Conservation (phyloP, 257 asterid species). For the Solanum infundibuliforme region DNA sequence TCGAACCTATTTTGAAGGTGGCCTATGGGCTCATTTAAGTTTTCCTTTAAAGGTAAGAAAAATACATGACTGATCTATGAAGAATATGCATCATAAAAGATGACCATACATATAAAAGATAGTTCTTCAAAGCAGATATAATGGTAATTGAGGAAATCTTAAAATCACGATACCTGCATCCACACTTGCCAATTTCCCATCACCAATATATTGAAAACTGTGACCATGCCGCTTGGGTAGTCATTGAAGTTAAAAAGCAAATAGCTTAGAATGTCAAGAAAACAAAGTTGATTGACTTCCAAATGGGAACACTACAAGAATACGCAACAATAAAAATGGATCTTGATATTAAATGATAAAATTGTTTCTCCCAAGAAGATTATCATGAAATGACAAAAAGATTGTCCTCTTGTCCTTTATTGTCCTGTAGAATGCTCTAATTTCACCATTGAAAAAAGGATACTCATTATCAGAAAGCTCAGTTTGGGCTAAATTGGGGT, state of each 20-base stretch:
- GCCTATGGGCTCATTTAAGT: neutral
- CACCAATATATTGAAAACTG: slow-evolving; percentile 91
- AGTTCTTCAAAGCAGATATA: neutral
- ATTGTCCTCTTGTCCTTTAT: neutral
- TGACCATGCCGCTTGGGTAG: slow-evolving; percentile 93
- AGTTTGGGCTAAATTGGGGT: slow-evolving; percentile 61
- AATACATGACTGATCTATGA: neutral
- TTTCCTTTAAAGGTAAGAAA: neutral
- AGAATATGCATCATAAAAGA: neutral
- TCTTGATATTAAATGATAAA: neutral
- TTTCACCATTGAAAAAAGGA: slow-evolving; percentile 28
- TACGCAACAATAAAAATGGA: neutral
- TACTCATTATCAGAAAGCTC: slow-evolving; percentile 79
- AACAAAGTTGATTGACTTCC: neutral
- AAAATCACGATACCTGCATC: slow-evolving; percentile 69
- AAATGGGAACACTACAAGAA: neutral
- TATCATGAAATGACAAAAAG: neutral
- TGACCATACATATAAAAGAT: neutral
- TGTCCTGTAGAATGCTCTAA: neutral
- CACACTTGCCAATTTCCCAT: slow-evolving; percentile 96
- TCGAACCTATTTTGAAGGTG: neutral
- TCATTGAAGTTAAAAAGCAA: slow-evolving; percentile 97
- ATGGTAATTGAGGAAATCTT: neutral
- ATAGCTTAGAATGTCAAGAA: slow-evolving; percentile 46
- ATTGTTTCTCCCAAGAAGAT: neutral